Evolutionary conservation across 768 basidiomycete genomes (phyloP).

Genomic region (Mycena indigotica): DNA sequence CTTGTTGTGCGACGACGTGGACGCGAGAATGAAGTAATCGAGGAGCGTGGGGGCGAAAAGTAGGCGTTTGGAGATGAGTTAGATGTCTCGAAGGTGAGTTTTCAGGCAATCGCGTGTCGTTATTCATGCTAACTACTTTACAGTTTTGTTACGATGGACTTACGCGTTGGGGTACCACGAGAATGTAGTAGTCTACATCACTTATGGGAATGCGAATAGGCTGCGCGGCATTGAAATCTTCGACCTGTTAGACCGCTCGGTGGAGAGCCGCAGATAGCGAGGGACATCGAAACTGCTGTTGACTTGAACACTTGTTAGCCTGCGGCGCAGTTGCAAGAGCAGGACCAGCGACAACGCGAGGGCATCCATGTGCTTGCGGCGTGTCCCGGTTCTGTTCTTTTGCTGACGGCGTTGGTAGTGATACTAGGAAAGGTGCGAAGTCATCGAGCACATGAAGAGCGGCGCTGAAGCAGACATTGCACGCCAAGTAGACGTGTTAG

Average conservation of each 20-base stretch:
- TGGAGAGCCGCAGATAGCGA: conserved; percentile 39
- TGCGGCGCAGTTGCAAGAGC: conserved; percentile 46
- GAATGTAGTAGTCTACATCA: too few relatives aligned
- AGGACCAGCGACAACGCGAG: conserved; percentile 46
- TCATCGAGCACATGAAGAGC: conserved; percentile 46
- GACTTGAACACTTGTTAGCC: conserved; percentile 30
- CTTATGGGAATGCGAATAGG: too few relatives aligned
- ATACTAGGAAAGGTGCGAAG: conserved; percentile 49
- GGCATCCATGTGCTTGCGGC: conserved; percentile 54
- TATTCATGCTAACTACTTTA: too few relatives aligned
- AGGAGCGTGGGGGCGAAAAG: too few relatives aligned
- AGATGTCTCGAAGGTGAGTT: too few relatives aligned
- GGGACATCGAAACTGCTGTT: conserved; percentile 36
- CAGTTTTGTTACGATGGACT: too few relatives aligned
- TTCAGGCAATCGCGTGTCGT: too few relatives aligned
- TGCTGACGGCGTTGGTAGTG: conserved; percentile 30
- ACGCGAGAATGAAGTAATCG: too few relatives aligned
- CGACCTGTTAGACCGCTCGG: conserved; percentile 41
- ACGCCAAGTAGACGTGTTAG: conserved; percentile 50
- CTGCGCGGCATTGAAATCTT: too few relatives aligned
- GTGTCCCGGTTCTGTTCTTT: conserved; percentile 15
- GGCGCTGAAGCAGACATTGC: conserved; percentile 55
- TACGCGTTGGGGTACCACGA: too few relatives aligned
- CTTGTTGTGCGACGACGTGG: too few relatives aligned
- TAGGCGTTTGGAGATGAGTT: too few relatives aligned